phyloP scores from a whole-genome alignment of 345 rosid species.

The Boechera divaricarpa region DNA sequence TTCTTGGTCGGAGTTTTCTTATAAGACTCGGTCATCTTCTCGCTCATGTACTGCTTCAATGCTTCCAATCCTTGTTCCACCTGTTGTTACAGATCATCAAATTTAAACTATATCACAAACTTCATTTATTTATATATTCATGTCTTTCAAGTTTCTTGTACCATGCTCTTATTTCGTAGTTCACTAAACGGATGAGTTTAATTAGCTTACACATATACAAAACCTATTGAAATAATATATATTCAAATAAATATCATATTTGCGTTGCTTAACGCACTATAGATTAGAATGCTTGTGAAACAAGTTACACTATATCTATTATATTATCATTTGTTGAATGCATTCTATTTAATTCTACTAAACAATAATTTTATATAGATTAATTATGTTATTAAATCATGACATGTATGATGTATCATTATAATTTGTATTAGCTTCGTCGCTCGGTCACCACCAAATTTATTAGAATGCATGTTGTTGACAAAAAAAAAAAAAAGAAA shows the following conservation, averaged over 20 bases:
- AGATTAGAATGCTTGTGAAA: slow-evolving; percentile 3
- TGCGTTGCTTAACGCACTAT: slow-evolving; percentile 17
- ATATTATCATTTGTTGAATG: background rate
- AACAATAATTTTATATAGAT: too few species aligned
- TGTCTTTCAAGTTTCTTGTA: background rate
- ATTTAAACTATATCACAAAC: background rate
- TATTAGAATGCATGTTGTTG: background rate
- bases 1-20: slow-evolving; percentile 52
- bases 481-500: background rate
- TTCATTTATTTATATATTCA: background rate
- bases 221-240: background rate
- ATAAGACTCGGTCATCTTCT: slow-evolving; percentile 60
- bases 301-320: background rate
- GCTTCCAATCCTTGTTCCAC: slow-evolving; percentile 64
- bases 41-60: slow-evolving; percentile 69
- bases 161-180: background rate
- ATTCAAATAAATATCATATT: background rate
- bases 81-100: slow-evolving; percentile 25
- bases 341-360: background rate
- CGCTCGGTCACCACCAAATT: too few species aligned
- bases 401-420: too few species aligned
- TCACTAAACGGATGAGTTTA: background rate
- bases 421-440: too few species aligned
- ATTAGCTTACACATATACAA: background rate
- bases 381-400: too few species aligned